phyloP scores from a whole-genome alignment of 140 eudicot species.

The Anethum foeniculum region DNA sequence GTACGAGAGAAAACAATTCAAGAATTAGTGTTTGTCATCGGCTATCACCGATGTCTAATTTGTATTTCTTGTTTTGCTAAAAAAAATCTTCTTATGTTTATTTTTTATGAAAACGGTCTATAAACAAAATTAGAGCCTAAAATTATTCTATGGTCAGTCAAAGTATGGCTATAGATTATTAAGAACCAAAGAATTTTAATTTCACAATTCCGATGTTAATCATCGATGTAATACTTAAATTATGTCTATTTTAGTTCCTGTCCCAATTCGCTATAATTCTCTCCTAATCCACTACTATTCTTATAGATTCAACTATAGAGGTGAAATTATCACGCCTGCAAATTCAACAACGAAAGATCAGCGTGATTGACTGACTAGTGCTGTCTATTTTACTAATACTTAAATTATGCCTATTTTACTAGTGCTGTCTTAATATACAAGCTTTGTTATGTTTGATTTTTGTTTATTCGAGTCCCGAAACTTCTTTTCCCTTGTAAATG shows the following conservation, averaged over 20 bases:
- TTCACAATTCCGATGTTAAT: too few species aligned
- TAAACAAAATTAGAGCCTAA: too few species aligned
- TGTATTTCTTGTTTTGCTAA: background rate
- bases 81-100: too few species aligned
- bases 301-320: background rate
- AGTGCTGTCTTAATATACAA: background rate
- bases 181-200: too few species aligned
- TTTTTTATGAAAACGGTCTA: too few species aligned
- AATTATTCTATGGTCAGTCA: too few species aligned
- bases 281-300: too few species aligned
- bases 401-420: too few species aligned
- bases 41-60: background rate
- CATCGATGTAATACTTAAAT: too few species aligned
- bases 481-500: background rate
- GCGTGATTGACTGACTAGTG: background rate
- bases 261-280: too few species aligned
- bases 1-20: background rate
- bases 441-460: background rate
- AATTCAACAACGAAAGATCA: background rate
- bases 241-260: too few species aligned
- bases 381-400: background rate
- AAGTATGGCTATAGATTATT: too few species aligned
- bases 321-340: background rate
- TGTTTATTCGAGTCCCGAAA: background rate
- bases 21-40: background rate